A percentile compares a stretch with the other conserved stretches of the same genome.
phyloP scores from a whole-genome alignment of 306 rosid species.

The Trichosanthes cucumerina region DNA sequence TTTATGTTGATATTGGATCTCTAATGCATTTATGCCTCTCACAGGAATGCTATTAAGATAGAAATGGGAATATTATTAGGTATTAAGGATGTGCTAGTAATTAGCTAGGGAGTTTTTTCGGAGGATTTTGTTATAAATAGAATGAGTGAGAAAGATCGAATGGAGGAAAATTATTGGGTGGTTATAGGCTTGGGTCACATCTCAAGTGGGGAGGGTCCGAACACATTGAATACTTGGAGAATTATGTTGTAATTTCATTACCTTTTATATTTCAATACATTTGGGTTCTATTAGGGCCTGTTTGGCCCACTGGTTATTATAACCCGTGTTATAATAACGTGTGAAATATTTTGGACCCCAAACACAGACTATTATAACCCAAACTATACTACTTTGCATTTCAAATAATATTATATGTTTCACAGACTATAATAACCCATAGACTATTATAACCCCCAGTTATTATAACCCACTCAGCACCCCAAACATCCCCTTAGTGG shows the following conservation, averaged over 20 bases:
- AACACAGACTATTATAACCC: too few relatives aligned
- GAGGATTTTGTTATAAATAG: background rate
- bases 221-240: background rate
- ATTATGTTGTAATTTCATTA: background rate
- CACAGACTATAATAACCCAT: too few relatives aligned
- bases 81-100: background rate
- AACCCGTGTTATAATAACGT: too few relatives aligned
- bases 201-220: background rate
- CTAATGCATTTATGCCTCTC: background rate
- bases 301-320: too few relatives aligned
- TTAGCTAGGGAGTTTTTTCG: background rate
- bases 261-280: background rate
- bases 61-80: background rate
- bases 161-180: background rate
- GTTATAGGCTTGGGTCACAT: background rate
- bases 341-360: too few relatives aligned
- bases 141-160: background rate
- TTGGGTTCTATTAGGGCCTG: background rate
- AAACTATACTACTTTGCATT: too few relatives aligned
- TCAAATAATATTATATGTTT: too few relatives aligned
- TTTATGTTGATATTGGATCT: background rate
- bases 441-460: too few relatives aligned
- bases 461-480: too few relatives aligned
- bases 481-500: background rate
- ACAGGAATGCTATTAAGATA: background rate